Evolutionary conservation across 2,329 filamentous ascomycete species (phyloP).

Genomic region (Microcera coccophila): DNA sequence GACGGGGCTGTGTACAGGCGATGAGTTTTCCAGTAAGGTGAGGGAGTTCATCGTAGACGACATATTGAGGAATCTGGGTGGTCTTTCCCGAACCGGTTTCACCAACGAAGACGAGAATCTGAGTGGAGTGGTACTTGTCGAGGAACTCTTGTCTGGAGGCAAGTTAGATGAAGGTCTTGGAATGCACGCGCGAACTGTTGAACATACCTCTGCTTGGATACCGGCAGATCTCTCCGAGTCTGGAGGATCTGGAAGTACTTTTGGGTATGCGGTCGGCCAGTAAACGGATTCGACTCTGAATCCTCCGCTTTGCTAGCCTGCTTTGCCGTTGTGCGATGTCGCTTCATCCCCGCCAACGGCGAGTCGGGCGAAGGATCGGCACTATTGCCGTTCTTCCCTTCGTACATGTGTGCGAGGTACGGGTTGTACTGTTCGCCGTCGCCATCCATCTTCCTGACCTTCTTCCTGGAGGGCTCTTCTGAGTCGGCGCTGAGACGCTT

Average conservation of each 20-base stretch:
- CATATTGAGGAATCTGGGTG: slow-evolving; percentile 97
- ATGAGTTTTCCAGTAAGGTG: slow-evolving; percentile 84
- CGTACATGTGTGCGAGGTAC: slow-evolving; percentile 87
- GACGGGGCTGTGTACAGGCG: slow-evolving; percentile 93
- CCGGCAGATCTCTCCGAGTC: slow-evolving; percentile 77
- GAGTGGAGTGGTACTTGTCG: slow-evolving; percentile 83
- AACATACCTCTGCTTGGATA: slow-evolving; percentile 78
- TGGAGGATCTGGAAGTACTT: slow-evolving; percentile 90
- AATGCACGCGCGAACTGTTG: not conserved
- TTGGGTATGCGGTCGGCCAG: slow-evolving; percentile 67
- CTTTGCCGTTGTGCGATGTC: slow-evolving; percentile 74
- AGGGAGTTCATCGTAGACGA: slow-evolving; percentile 93
- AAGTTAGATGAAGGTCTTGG: slow-evolving; percentile 1
- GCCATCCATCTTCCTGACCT: slow-evolving; percentile 37
- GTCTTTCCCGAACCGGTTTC: slow-evolving; percentile 99
- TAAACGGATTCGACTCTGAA: slow-evolving; percentile 82
- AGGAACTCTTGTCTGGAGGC: slow-evolving; percentile 77
- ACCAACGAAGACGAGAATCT: slow-evolving; percentile 97
- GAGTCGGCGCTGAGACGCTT: slow-evolving; percentile 46
- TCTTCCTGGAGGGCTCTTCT: slow-evolving; percentile 42
- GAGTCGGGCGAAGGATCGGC: slow-evolving; percentile 37
- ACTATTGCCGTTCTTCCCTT: slow-evolving; percentile 41
- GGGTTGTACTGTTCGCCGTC: slow-evolving; percentile 58
- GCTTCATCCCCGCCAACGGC: slow-evolving; percentile 63
- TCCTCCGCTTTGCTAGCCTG: slow-evolving; percentile 74